Evolutionary conservation across 805 yeast genomes (phyloP).

Genomic region (Priceomyces carsonii): DNA sequence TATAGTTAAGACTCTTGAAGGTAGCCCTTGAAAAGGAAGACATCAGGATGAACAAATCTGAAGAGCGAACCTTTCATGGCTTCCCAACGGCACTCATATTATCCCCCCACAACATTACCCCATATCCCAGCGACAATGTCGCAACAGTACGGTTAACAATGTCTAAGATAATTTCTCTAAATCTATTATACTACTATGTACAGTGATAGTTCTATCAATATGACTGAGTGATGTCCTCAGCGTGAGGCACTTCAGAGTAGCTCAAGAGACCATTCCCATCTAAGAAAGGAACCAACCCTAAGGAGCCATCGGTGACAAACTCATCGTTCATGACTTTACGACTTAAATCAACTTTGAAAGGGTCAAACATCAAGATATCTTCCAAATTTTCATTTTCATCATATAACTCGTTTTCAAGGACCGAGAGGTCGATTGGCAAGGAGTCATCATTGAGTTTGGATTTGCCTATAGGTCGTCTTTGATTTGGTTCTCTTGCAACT

Average conservation of each 20-base stretch:
- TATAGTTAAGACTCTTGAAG: conserved; percentile 35
- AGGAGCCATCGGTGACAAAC: conserved; percentile 80
- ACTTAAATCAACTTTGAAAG: conserved; percentile 33
- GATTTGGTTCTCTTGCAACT: conserved; percentile 21
- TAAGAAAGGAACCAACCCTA: conserved; percentile 70
- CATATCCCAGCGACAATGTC: too few species aligned
- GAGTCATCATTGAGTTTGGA: conserved; percentile 1
- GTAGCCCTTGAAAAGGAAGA: conserved; percentile 32
- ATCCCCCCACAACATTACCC: too few species aligned
- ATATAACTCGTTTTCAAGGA: neutral
- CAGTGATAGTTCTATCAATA: too few species aligned
- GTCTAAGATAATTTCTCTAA: too few species aligned
- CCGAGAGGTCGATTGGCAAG: too few species aligned
- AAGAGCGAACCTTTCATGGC: too few species aligned
- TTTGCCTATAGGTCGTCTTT: neutral
- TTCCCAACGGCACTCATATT: too few species aligned
- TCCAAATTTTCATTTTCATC: conserved; percentile 17
- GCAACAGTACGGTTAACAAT: too few species aligned
- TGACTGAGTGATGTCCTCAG: too few species aligned
- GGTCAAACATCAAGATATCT: conserved; percentile 36
- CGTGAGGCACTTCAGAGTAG: too few species aligned
- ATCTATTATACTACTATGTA: too few species aligned
- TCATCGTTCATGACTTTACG: conserved; percentile 39
- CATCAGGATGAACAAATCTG: too few species aligned
- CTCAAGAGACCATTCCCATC: conserved; percentile 24